Conservation (phyloP, 805 yeast genomes). For the Spathaspora girioi region DNA sequence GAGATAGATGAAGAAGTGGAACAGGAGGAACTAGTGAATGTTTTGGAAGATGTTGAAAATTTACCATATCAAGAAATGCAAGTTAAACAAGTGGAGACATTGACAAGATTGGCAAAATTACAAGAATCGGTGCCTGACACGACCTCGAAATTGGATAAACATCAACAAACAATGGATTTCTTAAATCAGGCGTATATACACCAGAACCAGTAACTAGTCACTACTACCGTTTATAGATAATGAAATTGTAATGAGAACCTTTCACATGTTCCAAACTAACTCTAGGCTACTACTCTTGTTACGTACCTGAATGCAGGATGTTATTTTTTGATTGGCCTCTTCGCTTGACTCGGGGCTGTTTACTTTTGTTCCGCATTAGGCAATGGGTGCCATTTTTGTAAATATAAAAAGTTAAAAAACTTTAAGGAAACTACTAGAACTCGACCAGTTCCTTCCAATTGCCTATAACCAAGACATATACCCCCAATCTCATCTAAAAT, state of each 20-base stretch:
- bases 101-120: conserved; percentile 28
- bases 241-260: neutral
- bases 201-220: conserved; percentile 5
- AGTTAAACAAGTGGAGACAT: conserved; percentile 23
- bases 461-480: neutral
- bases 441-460: neutral
- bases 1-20: conserved; percentile 12
- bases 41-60: conserved; percentile 1
- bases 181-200: conserved; percentile 19
- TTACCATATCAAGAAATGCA: conserved; percentile 1
- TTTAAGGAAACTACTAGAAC: neutral
- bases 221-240: neutral
- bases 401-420: neutral
- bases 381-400: neutral
- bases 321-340: too few relatives aligned
- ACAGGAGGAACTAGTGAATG: conserved; percentile 8
- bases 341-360: conserved; percentile 1
- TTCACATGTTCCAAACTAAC: too few relatives aligned
- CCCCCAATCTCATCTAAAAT: too few relatives aligned
- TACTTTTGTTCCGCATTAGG: conserved; percentile 7
- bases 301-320: too few relatives aligned
- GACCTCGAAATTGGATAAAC: conserved; percentile 29
- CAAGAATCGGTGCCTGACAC: conserved; percentile 34
- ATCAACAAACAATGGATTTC: conserved; percentile 27
- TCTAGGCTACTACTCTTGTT: too few relatives aligned